phyloP scores from a whole-genome alignment of 176 grass and related monocot genomes.

The Triticum turgidum region DNA sequence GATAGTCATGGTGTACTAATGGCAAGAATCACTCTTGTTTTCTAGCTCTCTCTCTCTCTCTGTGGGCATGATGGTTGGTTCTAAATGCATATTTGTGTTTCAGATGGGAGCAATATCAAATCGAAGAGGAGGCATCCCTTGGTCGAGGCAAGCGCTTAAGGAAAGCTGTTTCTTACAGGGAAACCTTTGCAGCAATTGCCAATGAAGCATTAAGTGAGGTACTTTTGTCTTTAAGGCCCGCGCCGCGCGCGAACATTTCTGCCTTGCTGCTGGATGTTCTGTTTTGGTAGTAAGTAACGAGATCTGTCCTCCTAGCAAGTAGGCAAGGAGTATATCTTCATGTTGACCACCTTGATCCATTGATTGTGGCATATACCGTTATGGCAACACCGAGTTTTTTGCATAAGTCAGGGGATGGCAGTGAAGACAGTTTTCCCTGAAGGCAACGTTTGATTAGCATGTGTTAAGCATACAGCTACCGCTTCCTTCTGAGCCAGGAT shows the following conservation, averaged over 20 bases:
- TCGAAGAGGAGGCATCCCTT: conserved; percentile 89
- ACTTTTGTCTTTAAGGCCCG: neutral
- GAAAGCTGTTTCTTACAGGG: conserved; percentile 97
- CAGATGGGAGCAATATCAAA: conserved; percentile 96
- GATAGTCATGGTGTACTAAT: neutral
- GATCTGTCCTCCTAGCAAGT: neutral
- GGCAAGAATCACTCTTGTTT: neutral
- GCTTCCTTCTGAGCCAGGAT: too few species aligned
- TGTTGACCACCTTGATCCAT: neutral
- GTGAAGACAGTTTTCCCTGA: too few species aligned
- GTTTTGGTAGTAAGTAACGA: neutral
- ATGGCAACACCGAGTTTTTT: neutral
- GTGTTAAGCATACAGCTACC: too few species aligned
- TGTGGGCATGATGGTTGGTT: neutral
- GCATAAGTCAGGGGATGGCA: too few species aligned
- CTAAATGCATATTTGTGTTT: conserved; percentile 36
- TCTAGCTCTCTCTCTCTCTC: neutral
- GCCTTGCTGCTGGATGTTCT: neutral
- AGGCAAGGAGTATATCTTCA: neutral
- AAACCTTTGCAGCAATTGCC: conserved; percentile 86
- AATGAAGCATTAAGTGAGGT: conserved; percentile 99
- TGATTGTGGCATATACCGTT: conserved; percentile 10
- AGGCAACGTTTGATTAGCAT: too few species aligned
- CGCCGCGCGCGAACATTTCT: too few species aligned
- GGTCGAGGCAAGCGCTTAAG: conserved; percentile 94